Evolutionary conservation across 2,329 filamentous ascomycete genomes (phyloP).

Genomic region (Ophiostoma sp.): DNA sequence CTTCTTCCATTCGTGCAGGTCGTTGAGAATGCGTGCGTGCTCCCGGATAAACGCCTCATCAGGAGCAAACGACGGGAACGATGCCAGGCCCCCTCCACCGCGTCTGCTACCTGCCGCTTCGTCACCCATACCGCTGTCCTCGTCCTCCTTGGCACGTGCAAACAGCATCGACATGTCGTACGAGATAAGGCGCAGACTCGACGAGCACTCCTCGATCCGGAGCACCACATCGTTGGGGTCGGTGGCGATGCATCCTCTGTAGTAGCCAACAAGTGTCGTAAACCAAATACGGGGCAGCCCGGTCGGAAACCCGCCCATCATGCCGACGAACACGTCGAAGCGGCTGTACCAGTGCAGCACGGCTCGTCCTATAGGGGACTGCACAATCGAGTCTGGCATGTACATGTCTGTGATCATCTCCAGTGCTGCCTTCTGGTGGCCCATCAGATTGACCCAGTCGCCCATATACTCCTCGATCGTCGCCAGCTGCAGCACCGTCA

Average conservation of each 20-base stretch:
- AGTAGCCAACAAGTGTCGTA: conserved; percentile 56
- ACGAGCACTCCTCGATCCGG: conserved; percentile 62
- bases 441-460: conserved; percentile 90
- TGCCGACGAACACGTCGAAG: conserved; percentile 78
- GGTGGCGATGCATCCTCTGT: conserved; percentile 51
- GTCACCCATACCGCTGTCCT: not conserved
- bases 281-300: conserved; percentile 77
- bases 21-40: conserved; percentile 49
- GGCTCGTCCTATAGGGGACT: conserved; percentile 64
- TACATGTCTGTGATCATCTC: conserved; percentile 74
- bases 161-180: conserved; percentile 77
- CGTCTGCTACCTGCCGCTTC: conserved; percentile 44
- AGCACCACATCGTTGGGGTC: conserved; percentile 60
- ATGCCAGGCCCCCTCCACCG: conserved; percentile 42
- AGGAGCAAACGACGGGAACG: conserved; percentile 38
- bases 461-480: conserved; percentile 96
- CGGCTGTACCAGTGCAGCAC: conserved; percentile 85
- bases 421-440: conserved; percentile 85
- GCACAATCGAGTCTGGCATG: conserved; percentile 67
- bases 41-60: conserved; percentile 60
- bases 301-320: conserved; percentile 74
- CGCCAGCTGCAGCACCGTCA: conserved; percentile 86
- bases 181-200: conserved; percentile 65
- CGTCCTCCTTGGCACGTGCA: conserved; percentile 50
- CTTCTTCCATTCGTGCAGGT: conserved; percentile 45